A percentile compares a stretch with the other conserved stretches of the same genome.
These are phyloP conservation scores for Populus hybrid DNA, from an alignment of 441 rosid genomes.

Conservation along the genomic window DNA sequence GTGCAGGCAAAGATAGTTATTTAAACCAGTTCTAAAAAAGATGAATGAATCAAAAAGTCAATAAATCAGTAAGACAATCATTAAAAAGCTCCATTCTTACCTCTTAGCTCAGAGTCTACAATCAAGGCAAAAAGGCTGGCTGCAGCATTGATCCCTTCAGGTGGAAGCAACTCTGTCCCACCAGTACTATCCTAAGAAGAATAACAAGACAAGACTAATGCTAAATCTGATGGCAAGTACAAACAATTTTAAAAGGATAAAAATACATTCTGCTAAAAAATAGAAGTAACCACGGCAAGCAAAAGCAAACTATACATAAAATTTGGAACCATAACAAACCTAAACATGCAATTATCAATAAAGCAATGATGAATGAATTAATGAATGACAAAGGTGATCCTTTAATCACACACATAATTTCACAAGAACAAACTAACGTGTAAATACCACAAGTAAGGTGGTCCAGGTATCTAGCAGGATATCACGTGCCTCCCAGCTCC, in stretches of 20 bases:
- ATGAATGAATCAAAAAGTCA: slow-evolving; percentile 14
- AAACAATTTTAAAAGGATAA: slow-evolving; percentile 5
- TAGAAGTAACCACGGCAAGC: not conserved
- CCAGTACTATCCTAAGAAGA: slow-evolving; percentile 51
- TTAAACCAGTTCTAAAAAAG: slow-evolving; percentile 11
- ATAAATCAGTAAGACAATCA: slow-evolving; percentile 19
- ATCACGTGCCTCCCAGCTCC: slow-evolving; percentile 99
- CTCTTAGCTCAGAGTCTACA: slow-evolving; percentile 78
- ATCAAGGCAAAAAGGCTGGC: slow-evolving; percentile 76
- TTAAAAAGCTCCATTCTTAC: slow-evolving; percentile 32
- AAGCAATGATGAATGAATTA: not conserved
- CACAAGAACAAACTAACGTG: slow-evolving; percentile 8
- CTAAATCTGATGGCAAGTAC: slow-evolving; percentile 23
- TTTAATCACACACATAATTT: not conserved
- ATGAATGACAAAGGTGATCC: not conserved
- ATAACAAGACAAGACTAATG: slow-evolving; percentile 15
- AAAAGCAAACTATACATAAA: not conserved
- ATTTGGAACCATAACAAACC: not conserved
- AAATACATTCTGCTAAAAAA: not conserved
- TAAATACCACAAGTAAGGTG: slow-evolving; percentile 66
- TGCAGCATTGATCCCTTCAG: slow-evolving; percentile 79
- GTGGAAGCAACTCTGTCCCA: slow-evolving; percentile 62
- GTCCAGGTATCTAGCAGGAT: slow-evolving; percentile 96
- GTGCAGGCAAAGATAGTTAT: slow-evolving; percentile 8
- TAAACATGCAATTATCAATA: not conserved